These are phyloP conservation scores for Boletus subparvulus DNA, from an alignment of 768 basidiomycete genomes.

Conservation along the genomic window DNA sequence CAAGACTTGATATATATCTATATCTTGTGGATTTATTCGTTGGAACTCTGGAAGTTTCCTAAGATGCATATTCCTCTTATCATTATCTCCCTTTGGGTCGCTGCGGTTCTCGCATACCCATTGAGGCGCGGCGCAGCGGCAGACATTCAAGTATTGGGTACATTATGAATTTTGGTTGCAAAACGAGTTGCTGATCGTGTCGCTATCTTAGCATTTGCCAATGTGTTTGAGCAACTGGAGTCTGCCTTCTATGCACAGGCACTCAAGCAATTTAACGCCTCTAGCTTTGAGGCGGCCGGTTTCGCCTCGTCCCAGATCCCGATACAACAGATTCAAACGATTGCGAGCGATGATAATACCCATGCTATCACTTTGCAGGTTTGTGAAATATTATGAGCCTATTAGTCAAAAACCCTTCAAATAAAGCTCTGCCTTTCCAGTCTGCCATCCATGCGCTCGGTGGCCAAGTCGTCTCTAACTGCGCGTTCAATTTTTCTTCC, in stretches of 20 bases:
- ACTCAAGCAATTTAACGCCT: constrained; percentile 58
- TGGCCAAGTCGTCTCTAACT: constrained; percentile 50
- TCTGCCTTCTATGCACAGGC: constrained; percentile 66
- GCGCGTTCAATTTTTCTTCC: constrained; percentile 66
- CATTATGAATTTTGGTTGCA: constrained; percentile 26
- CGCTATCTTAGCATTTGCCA: constrained; percentile 59
- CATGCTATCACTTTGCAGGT: constrained; percentile 60
- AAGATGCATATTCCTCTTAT: constrained; percentile 6
- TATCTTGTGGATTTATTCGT: constrained; percentile 28
- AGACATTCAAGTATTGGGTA: constrained; percentile 55
- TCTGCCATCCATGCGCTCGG: constrained; percentile 54
- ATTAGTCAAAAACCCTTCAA: background rate
- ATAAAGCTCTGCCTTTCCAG: constrained; percentile 24
- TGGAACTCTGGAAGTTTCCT: constrained; percentile 11
- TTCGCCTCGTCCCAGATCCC: constrained; percentile 54
- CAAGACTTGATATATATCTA: too few species aligned
- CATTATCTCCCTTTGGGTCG: background rate
- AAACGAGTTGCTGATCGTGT: background rate
- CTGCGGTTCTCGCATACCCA: constrained; percentile 8
- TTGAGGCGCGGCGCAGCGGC: constrained; percentile 3
- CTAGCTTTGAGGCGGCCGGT: constrained; percentile 66
- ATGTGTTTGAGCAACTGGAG: constrained; percentile 75
- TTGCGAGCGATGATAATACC: constrained; percentile 60
- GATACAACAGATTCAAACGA: constrained; percentile 59
- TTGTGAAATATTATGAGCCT: constrained; percentile 1